phyloP scores from a whole-genome alignment of 768 basidiomycete genomes.

The Amanita thiersii region DNA sequence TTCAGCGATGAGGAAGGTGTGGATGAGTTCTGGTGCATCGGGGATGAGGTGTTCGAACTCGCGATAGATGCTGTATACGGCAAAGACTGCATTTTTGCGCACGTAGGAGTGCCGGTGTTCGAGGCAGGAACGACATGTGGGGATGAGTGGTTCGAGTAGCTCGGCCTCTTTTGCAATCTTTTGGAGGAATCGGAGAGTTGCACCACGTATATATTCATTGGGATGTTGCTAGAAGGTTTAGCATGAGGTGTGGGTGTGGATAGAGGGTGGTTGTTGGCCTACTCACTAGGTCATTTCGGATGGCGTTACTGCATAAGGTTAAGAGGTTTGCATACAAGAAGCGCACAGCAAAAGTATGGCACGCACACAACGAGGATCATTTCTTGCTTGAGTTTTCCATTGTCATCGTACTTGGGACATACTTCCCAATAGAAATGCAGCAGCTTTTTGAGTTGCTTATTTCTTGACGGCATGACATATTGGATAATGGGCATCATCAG shows the following conservation, averaged over 20 bases:
- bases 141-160: conserved; percentile 91
- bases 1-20: conserved; percentile 94
- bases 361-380: conserved; percentile 98
- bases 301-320: conserved; percentile 68
- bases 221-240: conserved; percentile 77
- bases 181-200: conserved; percentile 93
- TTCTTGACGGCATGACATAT: conserved; percentile 91
- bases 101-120: conserved; percentile 98
- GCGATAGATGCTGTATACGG: conserved; percentile 90
- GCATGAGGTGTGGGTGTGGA: conserved; percentile 9
- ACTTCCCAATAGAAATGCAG: conserved; percentile 97
- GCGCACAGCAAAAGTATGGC: neutral
- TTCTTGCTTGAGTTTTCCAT: conserved; percentile 96
- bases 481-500: conserved; percentile 98
- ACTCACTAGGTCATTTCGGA: conserved; percentile 92
- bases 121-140: conserved; percentile 86
- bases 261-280: neutral
- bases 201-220: conserved; percentile 98
- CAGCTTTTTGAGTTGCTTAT: conserved; percentile 95
- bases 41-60: conserved; percentile 93
- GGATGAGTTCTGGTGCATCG: conserved; percentile 92
- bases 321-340: conserved; percentile 10
- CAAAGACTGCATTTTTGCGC: conserved; percentile 97
- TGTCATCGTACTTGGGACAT: conserved; percentile 95
- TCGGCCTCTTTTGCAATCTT: conserved; percentile 92